Percentiles rank a stretch among this genome's conserved stretches.
Evolutionary conservation across 352 stramenopile genomes (phyloP).

Genomic region (Phytophthora vignae): DNA sequence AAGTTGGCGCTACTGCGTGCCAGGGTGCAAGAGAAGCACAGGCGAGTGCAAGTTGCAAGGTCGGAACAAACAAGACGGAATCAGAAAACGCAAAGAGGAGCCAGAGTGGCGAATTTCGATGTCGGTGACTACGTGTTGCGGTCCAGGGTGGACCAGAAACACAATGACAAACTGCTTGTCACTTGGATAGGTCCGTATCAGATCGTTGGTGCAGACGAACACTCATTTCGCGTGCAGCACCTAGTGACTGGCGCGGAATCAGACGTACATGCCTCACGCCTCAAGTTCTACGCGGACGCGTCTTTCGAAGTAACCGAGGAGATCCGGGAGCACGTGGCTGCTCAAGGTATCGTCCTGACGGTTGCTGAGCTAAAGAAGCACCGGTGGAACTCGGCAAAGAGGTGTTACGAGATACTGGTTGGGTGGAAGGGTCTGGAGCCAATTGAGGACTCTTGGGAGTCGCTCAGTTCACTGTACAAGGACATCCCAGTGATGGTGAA

Average conservation of each 20-base stretch:
- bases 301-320: conserved; percentile 33
- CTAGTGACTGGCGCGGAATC: conserved; percentile 14
- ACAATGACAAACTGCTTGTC: conserved; percentile 32
- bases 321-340: conserved; percentile 23
- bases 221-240: conserved; percentile 30
- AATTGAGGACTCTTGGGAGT: conserved; percentile 12
- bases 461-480: conserved; percentile 4
- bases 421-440: neutral
- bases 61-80: conserved; percentile 2
- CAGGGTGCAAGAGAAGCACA: conserved; percentile 17
- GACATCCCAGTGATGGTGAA: conserved; percentile 5
- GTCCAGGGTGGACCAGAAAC: conserved; percentile 31
- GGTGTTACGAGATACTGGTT: conserved; percentile 1
- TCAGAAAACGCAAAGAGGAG: conserved; percentile 13
- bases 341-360: conserved; percentile 27
- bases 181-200: conserved; percentile 40
- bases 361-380: conserved; percentile 15
- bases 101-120: conserved; percentile 18
- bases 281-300: conserved; percentile 40
- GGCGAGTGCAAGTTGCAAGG: neutral
- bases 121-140: conserved; percentile 41
- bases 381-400: conserved; percentile 5
- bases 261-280: conserved; percentile 34
- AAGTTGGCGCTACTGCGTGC: neutral
- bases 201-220: conserved; percentile 19